Base-by-base conservation (phyloP, 306 rosid species). In the Malus fusca region DNA sequence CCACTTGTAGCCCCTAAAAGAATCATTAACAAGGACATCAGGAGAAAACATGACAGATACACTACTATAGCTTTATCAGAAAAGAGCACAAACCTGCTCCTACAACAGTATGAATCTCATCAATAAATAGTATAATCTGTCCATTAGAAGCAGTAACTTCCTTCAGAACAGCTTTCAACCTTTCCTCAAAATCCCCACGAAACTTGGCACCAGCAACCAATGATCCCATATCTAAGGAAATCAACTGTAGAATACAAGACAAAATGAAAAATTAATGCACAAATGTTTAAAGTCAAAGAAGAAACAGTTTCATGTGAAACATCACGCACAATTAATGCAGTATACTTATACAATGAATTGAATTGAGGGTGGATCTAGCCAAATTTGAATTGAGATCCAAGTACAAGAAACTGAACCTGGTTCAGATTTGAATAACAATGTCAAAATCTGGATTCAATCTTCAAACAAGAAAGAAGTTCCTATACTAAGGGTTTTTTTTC, bases 81-180 rank as follows among this genome's bases (percentile, higher is more conserved):
- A 51, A 51, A 51, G 1, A 15, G 64, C 72, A 86, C 89, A 63
- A 68, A 96, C 99, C 99, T 89, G 99, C 98, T 77, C 99, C 98
- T 43, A 92, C 99, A 77, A 96, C 97, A 31, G 99, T 92, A 81
- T 96, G 99, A 79, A 96, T 96, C 89, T 92, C 99, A 81, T 96
- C 99, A 74, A 96, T 96, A 80, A 96, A 96, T 76, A 96, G 84
- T 80, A 96, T 85, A 81, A 96, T 89, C 80, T 90, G 97, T 77
- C 99, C 97, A 75, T 92, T 96, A 75, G 97, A 96, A 74, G 98
- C 76, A 21, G 96, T 88, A 68, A 96, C 99, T 87, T 92, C 97
- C 89, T 92, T 95, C 44, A 95, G 85, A 66, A 95, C 97, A 76
- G 97, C 97, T 85, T 95, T 92, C 89, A 95, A 79, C 78, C 99